Conservation (phyloP, 371 early-diverging fungal genomes). For the Saksenaea vasiformis region DNA sequence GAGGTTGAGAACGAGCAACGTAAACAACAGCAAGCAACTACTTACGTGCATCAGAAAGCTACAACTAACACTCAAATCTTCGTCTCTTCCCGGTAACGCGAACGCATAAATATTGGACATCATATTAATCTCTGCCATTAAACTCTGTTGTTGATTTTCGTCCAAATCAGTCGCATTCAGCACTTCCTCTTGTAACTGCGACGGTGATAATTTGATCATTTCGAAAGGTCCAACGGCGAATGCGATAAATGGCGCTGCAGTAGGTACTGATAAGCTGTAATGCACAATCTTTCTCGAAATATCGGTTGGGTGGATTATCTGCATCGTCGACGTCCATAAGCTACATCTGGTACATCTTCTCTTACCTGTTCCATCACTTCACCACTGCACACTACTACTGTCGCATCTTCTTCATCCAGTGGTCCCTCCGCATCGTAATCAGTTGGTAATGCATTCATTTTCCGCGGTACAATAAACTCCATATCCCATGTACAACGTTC, state of each 20-base stretch:
- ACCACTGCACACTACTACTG: slow-evolving; percentile 77
- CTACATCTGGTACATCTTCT: neutral
- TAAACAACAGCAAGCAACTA: neutral
- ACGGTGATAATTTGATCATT: slow-evolving; percentile 48
- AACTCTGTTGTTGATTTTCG: slow-evolving; percentile 49
- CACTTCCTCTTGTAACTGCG: slow-evolving; percentile 46
- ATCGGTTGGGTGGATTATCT: slow-evolving; percentile 65
- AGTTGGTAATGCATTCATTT: slow-evolving; percentile 23
- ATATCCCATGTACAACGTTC: slow-evolving; percentile 89
- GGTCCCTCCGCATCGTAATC: slow-evolving; percentile 51
- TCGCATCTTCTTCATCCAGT: slow-evolving; percentile 51
- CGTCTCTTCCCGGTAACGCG: slow-evolving; percentile 57
- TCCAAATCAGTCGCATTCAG: slow-evolving; percentile 49
- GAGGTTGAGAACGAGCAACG: neutral
- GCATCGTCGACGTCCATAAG: neutral
- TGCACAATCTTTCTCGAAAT: slow-evolving; percentile 57
- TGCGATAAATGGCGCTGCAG: slow-evolving; percentile 72
- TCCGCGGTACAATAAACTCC: slow-evolving; percentile 74
- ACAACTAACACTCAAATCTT: slow-evolving; percentile 65
- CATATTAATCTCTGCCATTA: slow-evolving; percentile 50
- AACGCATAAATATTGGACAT: slow-evolving; percentile 74
- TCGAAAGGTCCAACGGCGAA: slow-evolving; percentile 78
- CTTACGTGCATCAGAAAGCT: slow-evolving; percentile 69
- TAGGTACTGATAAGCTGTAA: slow-evolving; percentile 64
- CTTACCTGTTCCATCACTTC: slow-evolving; percentile 68